Conservation (phyloP, 805 yeast genomes). For the Metschnikowia corniflorae region DNA sequence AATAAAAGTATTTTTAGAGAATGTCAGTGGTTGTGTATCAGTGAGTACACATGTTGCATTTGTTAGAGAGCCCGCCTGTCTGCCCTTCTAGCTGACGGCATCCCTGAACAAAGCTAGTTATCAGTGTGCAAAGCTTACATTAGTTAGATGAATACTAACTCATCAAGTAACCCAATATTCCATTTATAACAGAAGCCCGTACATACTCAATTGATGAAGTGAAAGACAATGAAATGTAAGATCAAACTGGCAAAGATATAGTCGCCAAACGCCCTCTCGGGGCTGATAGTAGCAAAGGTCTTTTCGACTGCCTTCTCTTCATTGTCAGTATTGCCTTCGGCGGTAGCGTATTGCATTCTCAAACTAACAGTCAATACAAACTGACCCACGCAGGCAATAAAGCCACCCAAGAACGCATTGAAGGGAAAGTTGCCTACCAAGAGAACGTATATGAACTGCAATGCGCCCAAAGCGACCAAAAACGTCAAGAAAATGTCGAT, state of each 20-base stretch:
- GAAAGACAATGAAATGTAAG: constrained; percentile 83
- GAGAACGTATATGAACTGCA: constrained; percentile 76
- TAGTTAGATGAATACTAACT: too few species aligned
- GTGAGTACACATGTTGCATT: too few species aligned
- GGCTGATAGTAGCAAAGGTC: constrained; percentile 20
- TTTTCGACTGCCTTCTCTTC: constrained; percentile 1
- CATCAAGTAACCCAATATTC: too few species aligned
- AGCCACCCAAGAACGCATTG: constrained; percentile 94
- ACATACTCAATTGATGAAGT: constrained; percentile 87
- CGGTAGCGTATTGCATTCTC: constrained; percentile 58
- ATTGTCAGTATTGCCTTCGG: constrained; percentile 3
- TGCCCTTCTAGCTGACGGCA: too few species aligned
- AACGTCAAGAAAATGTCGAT: constrained; percentile 77
- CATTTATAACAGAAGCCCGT: too few species aligned
- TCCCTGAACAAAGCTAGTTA: too few species aligned
- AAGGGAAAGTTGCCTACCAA: constrained; percentile 90
- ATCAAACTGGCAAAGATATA: constrained; percentile 82
- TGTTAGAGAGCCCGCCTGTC: too few species aligned
- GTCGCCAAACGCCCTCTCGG: constrained; percentile 77
- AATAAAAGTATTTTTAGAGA: too few species aligned
- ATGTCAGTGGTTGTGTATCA: too few species aligned
- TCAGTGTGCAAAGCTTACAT: too few species aligned
- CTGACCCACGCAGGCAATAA: constrained; percentile 89
- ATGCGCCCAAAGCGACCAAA: constrained; percentile 66
- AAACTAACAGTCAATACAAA: constrained; percentile 83